These are phyloP conservation scores for Ceratocystis huliohia DNA, from an alignment of 2,329 filamentous ascomycete species.

Conservation along the genomic window DNA sequence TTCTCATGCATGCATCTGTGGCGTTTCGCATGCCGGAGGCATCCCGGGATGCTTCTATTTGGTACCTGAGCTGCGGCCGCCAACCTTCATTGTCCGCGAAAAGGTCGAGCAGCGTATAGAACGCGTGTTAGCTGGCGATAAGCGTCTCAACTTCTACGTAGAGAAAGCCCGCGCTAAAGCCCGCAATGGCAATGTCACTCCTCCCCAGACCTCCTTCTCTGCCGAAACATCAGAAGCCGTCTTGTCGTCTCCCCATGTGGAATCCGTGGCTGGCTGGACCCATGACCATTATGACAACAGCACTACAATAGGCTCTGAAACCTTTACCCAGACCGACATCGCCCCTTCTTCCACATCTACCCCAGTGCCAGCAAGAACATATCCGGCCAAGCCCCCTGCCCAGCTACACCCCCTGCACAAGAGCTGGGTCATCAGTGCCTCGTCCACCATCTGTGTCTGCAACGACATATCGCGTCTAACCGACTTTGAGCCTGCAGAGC, in stretches of 20 bases:
- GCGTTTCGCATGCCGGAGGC: constrained; percentile 14
- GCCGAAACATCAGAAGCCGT: neutral
- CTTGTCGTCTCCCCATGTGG: neutral
- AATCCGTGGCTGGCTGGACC: neutral
- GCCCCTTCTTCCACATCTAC: neutral
- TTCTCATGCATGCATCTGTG: constrained; percentile 14
- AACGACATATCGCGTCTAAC: constrained; percentile 14
- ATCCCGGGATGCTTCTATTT: constrained; percentile 18
- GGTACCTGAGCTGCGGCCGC: constrained; percentile 16
- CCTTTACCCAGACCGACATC: neutral
- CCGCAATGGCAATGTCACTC: neutral
- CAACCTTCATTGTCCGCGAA: constrained; percentile 5
- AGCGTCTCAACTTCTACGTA: constrained; percentile 3
- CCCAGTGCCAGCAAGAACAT: neutral
- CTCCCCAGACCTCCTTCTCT: neutral
- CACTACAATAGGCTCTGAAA: neutral
- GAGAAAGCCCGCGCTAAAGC: constrained; percentile 13
- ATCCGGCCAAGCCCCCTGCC: neutral
- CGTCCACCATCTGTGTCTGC: constrained; percentile 17
- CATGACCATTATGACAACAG: neutral
- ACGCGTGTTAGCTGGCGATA: neutral
- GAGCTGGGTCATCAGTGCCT: constrained; percentile 20
- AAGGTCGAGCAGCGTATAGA: constrained; percentile 9
- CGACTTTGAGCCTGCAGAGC: constrained; percentile 14
- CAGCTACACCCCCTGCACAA: constrained; percentile 14